phyloP scores from a whole-genome alignment of 176 grass and related monocot species.

The Aegilops umbellulata region DNA sequence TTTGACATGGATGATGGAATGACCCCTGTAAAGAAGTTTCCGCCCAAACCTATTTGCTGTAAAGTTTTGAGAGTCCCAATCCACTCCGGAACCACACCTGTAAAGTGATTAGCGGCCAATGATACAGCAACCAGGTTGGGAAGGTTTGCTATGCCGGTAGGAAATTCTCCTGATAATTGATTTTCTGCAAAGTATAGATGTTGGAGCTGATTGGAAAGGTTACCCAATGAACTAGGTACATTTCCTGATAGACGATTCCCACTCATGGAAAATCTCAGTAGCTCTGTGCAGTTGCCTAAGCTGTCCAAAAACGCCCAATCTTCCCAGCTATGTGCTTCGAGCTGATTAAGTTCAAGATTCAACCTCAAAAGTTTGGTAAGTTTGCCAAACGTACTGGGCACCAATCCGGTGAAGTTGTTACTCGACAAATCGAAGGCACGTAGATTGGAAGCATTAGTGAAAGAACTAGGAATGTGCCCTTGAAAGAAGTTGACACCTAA shows the following conservation, averaged over 20 bases:
- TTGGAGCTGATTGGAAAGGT: not conserved
- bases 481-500: not conserved
- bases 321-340: not conserved
- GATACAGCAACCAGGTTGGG: rapidly evolving
- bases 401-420: not conserved
- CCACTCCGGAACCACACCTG: no score
- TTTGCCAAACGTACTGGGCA: not conserved
- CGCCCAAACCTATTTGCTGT: no score
- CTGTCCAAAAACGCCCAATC: not conserved
- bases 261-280: not conserved
- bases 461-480: not conserved
- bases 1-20: no score
- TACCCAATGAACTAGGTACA: not conserved
- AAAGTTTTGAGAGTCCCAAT: no score
- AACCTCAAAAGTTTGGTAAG: not conserved
- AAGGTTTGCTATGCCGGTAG: not conserved
- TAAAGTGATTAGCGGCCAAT: no score
- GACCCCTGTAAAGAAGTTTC: no score
- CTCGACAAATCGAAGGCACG: rapidly evolving
- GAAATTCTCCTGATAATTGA: not conserved
- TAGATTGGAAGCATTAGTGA: not conserved
- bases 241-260: not conserved
- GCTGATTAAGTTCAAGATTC: not conserved
- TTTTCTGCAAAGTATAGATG: rapidly evolving
- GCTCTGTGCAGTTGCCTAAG: not conserved